Percentiles rank a stretch among this genome's conserved stretches.
Conservation (phyloP, 495 filamentous ascomycete species). For the Amorphotheca resinae region DNA sequence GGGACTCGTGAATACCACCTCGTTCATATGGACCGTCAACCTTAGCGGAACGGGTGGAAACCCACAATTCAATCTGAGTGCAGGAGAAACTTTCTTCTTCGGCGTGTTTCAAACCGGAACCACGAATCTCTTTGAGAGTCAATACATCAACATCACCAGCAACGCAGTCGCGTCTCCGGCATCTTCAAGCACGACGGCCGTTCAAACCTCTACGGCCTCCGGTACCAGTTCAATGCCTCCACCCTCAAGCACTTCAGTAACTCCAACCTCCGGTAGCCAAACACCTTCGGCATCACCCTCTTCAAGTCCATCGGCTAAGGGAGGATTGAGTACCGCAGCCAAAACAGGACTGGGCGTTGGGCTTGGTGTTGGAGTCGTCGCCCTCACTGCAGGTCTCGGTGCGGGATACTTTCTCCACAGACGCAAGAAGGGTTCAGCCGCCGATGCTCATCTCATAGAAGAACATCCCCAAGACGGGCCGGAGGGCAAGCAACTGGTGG, state of each 20-base stretch:
- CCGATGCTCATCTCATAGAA: too few species aligned
- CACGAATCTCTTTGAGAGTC: not conserved
- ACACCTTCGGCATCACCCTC: not conserved
- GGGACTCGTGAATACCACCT: not conserved
- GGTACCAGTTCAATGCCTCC: too few species aligned
- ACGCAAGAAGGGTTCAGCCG: too few species aligned
- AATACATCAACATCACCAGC: not conserved
- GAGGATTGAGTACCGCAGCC: not conserved
- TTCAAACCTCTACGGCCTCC: too few species aligned
- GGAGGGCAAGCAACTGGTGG: too few species aligned
- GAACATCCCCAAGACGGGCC: too few species aligned
- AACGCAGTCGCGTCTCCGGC: not conserved
- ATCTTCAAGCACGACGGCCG: not conserved
- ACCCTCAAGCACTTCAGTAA: too few species aligned
- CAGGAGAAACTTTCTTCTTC: not conserved
- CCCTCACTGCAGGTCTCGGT: not conserved
- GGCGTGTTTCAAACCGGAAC: not conserved
- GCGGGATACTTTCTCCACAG: too few species aligned
- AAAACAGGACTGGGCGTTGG: constrained; percentile 1
- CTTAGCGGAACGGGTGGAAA: not conserved
- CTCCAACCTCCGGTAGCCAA: too few species aligned
- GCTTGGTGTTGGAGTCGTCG: not conserved
- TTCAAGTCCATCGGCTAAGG: not conserved
- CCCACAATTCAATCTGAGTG: not conserved
- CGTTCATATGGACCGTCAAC: not conserved